A percentile compares a stretch with the other conserved stretches of the same genome.
These are phyloP conservation scores for Oryza longistaminata DNA, from an alignment of 176 grass and related monocot genomes.

Conservation along the genomic window DNA sequence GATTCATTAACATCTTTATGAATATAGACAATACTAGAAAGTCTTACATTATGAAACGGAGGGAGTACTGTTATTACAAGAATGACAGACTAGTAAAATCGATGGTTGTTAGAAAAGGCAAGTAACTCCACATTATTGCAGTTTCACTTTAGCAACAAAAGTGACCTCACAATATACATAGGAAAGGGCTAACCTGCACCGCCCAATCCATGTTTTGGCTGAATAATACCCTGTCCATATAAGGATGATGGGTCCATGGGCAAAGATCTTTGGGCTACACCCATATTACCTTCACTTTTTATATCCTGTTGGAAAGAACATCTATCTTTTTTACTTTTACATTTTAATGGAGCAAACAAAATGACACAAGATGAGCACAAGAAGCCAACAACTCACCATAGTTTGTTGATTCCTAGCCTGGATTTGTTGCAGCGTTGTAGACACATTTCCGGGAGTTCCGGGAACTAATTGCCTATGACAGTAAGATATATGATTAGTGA, in stretches of 20 bases:
- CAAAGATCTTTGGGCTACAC: constrained; percentile 82
- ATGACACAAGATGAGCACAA: constrained; percentile 15
- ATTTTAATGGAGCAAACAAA: constrained; percentile 29
- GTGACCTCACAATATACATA: constrained; percentile 16
- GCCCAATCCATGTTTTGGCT: constrained; percentile 84
- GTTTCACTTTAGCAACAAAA: background rate
- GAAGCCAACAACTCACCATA: constrained; percentile 53
- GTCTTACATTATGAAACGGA: no score
- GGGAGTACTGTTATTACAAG: background rate
- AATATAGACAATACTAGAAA: no score
- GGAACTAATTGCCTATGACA: constrained; percentile 74
- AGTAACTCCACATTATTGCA: constrained; percentile 9
- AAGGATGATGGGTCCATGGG: constrained; percentile 88
- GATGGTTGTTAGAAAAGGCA: background rate
- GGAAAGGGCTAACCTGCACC: constrained; percentile 55
- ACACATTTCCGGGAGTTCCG: constrained; percentile 73
- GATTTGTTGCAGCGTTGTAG: constrained; percentile 91
- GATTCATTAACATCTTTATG: no score
- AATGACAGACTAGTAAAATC: background rate
- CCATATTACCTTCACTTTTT: constrained; percentile 83
- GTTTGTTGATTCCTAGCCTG: constrained; percentile 88
- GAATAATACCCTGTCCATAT: constrained; percentile 87
- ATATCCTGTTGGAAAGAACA: constrained; percentile 68
- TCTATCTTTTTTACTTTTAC: constrained; percentile 15
- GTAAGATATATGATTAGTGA: constrained; percentile 1